Evolutionary conservation across 2,329 filamentous ascomycete genomes (phyloP).

Genomic region (Westerdykella ornata): DNA sequence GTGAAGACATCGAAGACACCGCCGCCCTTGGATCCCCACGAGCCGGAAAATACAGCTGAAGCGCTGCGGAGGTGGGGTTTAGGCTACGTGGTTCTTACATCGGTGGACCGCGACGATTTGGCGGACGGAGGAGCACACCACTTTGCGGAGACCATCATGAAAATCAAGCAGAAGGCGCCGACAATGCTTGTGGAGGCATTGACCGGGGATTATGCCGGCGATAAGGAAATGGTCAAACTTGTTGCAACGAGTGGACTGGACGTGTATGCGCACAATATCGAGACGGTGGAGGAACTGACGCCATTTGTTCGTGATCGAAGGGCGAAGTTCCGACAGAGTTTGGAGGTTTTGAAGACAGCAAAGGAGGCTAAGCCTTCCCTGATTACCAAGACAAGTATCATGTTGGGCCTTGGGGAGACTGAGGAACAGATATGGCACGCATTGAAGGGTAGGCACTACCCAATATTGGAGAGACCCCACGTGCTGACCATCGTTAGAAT

Average conservation of each 20-base stretch:
- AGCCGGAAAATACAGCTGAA: conserved; percentile 94
- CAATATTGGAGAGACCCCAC: neutral
- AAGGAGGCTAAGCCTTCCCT: conserved; percentile 70
- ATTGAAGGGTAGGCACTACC: conserved; percentile 54
- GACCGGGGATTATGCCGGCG: conserved; percentile 80
- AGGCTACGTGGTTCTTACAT: conserved; percentile 91
- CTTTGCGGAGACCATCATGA: conserved; percentile 88
- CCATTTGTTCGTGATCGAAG: conserved; percentile 84
- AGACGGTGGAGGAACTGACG: conserved; percentile 87
- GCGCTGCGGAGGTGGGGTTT: conserved; percentile 87
- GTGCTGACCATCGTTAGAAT: conserved; percentile 46
- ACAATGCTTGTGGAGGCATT: conserved; percentile 73
- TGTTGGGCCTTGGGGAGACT: conserved; percentile 90
- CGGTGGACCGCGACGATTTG: conserved; percentile 88
- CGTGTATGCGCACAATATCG: conserved; percentile 94
- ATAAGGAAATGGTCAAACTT: conserved; percentile 77
- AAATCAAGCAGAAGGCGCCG: conserved; percentile 71
- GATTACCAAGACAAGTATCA: conserved; percentile 98
- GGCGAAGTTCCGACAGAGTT: conserved; percentile 80
- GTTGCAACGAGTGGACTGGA: conserved; percentile 86
- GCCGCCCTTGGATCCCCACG: conserved; percentile 84
- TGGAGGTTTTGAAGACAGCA: conserved; percentile 71
- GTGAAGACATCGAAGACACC: conserved; percentile 79
- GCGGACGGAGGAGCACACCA: conserved; percentile 81
- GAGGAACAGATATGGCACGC: conserved; percentile 79